Evolutionary conservation across 345 rosid species (phyloP), one percentile per base, ranked within the genome.

Genomic region (Eucalyptus marginata): DNA sequence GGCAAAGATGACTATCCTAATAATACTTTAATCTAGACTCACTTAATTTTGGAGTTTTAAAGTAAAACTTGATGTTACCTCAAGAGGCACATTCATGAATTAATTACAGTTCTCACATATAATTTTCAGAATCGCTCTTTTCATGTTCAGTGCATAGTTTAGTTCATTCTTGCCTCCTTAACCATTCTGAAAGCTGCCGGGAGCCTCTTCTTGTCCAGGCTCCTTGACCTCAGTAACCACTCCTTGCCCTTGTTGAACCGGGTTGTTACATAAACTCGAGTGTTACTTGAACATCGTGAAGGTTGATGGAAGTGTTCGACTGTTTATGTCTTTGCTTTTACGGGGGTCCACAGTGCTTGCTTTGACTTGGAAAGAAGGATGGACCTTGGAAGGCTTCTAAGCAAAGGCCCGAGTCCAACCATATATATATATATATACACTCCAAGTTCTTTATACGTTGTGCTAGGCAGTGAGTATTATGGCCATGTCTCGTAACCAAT

Each of bases 311-410:
- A 36, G 83, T 76, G 46, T 3, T 20, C 9, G 2, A 46, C 17
- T 62, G 64, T 64, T 43, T 43, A 24, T 5, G 22, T 62, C 25
- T 17, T 17, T 58, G 46, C 31, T 56, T 56, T 87, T 56, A 36
- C 49, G 12, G 4, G 49, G 50, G 49, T 47, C 13, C 27, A 18
- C 92, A 85, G 92, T 90, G 91, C 91, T 92, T 91, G 93, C 80
- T 91, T 94, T 93, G 91, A 79, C 56, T 89, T 88, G 29, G 88
- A 92, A 94, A 90, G 88, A 93, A 90, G 71, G 88, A 86, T 87
- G 20, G 24, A 36, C n/a, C 49, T 43, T 90, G 89, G 89, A 89
- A 90, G 62, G 93, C 93, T 93, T 94, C 93, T 24, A 89, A 91
- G 94, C 93, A 89, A 93, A 90, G 83, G 46, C 46, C 83, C 7